Percentiles rank a stretch among this genome's conserved stretches.
These are phyloP conservation scores for Orbilia ellipsospora DNA, from an alignment of 2,329 filamentous ascomycete genomes.

Conservation along the genomic window DNA sequence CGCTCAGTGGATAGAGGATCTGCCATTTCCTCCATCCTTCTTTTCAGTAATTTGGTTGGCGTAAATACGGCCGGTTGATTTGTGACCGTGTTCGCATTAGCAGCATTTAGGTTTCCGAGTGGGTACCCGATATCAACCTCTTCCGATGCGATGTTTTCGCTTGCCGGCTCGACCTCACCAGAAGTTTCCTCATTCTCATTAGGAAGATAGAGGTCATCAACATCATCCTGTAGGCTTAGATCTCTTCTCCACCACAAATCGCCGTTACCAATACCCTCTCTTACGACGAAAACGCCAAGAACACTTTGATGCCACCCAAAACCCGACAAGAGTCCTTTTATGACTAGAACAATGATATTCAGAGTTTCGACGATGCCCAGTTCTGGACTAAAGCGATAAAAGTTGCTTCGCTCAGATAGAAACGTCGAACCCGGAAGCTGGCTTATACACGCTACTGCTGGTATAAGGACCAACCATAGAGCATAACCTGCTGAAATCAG, in stretches of 20 bases:
- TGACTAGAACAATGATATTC: neutral
- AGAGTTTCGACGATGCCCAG: conserved; percentile 5
- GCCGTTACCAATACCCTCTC: conserved; percentile 4
- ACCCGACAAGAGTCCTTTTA: neutral
- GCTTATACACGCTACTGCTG: conserved; percentile 8
- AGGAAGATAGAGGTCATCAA: neutral
- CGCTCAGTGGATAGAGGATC: no score
- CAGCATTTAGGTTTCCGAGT: no score
- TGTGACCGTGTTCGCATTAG: no score
- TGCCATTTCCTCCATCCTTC: no score
- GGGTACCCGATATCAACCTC: no score
- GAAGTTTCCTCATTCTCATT: no score
- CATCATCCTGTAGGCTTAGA: neutral
- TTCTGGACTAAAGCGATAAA: conserved; percentile 12
- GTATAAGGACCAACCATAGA: conserved; percentile 7
- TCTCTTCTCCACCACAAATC: conserved; percentile 9
- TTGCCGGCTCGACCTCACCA: no score
- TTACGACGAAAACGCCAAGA: conserved; percentile 4
- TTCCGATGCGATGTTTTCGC: no score
- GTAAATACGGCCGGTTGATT: no score
- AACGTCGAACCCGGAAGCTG: conserved; percentile 10
- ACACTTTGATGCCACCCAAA: conserved; percentile 7
- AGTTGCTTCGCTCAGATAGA: conserved; percentile 9
- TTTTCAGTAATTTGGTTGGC: no score
- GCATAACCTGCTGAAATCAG: neutral